Base-by-base conservation (phyloP, 139 green algal genomes). In the Choricystis sp. region DNA sequence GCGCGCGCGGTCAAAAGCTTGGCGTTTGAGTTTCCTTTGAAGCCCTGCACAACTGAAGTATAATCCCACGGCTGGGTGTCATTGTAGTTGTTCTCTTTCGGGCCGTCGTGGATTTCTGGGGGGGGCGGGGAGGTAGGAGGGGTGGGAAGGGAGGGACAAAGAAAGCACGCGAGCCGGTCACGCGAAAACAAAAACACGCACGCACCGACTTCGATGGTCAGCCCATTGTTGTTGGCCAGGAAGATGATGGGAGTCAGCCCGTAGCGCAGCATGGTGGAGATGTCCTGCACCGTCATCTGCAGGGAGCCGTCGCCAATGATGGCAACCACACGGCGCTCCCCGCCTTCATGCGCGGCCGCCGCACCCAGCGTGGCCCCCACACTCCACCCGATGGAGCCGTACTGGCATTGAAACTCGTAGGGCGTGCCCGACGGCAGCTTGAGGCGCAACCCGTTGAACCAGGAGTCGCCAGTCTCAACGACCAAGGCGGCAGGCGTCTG, bases 391-490 rank as follows among this genome's bases (percentile, higher is more conserved):
- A 94, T 93, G 65, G 64, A 79, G 28, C 82, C 82, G 70, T 89
- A 92, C 63, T 83, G 74, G 60, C 73, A 70, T 29, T 66, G 28
- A 4, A 19, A 58, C 24, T 29, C 68, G 57, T 61, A 88, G 65
- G 60, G 69, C 65, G 70, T 79, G 14, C 83, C 83, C 0, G 68
- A 30, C 1, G 85, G 85, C 56, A 94, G 81, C 29, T 66, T 66
- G 30, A 94, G 72, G 69, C 86, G 87, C 61, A 88, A 75, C 16
- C 70, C 77, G 70, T 90, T 87, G 81, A 94, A 94, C 74, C 83
- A 86, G 29, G 65, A 77, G 75, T 94, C 86, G 9, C 84, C 84
- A 1, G 82, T 87, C 61, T 89, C 81, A 19, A 71, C 74, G 27
- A 86, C 21, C 30, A 90, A 57, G 3, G 68, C 69, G 1, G 65